Conservation (phyloP, 257 asterid genomes). For the Solanum dulcamara region DNA sequence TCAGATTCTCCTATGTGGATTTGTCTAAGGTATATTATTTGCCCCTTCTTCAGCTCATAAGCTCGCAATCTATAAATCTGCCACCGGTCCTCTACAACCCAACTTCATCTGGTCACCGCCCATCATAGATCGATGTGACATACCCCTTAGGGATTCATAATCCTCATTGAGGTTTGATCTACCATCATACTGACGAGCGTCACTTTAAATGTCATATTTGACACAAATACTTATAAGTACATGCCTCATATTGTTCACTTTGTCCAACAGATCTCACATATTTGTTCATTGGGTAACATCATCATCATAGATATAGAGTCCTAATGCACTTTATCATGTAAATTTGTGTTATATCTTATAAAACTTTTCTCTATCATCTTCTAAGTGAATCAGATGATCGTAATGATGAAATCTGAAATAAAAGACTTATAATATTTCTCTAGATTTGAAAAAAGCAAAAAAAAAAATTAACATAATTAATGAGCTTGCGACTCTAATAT, state of each 20-base stretch:
- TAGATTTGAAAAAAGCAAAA: too few relatives aligned
- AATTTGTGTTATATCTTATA: background rate
- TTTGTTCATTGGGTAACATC: background rate
- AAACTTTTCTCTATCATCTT: background rate
- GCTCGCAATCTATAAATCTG: background rate
- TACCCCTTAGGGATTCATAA: background rate
- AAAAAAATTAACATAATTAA: too few relatives aligned
- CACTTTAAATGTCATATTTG: background rate
- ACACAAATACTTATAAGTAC: background rate
- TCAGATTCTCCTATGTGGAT: background rate
- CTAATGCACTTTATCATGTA: background rate
- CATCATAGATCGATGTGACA: background rate
- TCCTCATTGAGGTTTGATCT: background rate
- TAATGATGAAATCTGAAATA: background rate
- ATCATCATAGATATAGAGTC: too few relatives aligned
- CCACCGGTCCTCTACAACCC: background rate
- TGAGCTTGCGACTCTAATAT: background rate
- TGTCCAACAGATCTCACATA: background rate
- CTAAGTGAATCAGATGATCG: background rate
- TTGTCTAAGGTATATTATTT: background rate
- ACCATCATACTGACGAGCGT: background rate
- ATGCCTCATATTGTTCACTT: background rate
- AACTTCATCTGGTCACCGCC: background rate
- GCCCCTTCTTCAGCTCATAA: background rate
- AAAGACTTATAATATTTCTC: too few relatives aligned